Evolutionary conservation across 805 yeast genomes (phyloP), one percentile per base, ranked within the genome.

Genomic region (Teunomyces tritomae): DNA sequence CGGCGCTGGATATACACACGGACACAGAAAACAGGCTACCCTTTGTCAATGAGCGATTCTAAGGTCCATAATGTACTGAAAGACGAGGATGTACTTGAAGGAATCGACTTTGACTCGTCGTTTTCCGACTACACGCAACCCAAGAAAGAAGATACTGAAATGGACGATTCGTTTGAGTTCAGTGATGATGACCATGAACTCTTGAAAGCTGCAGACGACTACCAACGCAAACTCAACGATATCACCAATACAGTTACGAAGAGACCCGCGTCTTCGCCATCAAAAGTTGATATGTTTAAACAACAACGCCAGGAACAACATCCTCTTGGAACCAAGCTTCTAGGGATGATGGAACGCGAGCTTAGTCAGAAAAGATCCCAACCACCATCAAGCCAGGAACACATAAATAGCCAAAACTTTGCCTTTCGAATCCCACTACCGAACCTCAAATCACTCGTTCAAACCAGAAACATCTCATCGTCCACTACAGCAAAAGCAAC

Each of bases 121-220:
- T 46, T 49, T 24, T 33, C 43, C 10, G 43, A 49, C 14, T 28
- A 13, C 17, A 37, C 24, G 2, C 37, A 27, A 14, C 24, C 39
- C 24, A 35, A 30, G 24, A 30, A 17, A 11, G 43, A 14, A 34
- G 35, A 34, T 10, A 43, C 4, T 2, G 39, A 37, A 24, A 20
- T 36, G 17, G 47, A 35, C n/a, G 49, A 50, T 26, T 49, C 53
- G 26, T 47, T 45, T 26, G 45, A 36, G 26, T 50, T 51, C 28
- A 53, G 52, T 14, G 54, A 51, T 28, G 57, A 53, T 28, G 57
- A 53, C 30, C 48, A 44, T 14, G 35, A 27, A 11, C 30, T 53
- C 1, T 42, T 53, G 40, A 17, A 35, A 36, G 56, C 56, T 3
- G 52, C 50, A 9, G 48, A 44, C 2, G 39, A 17, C 6, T 39